These are phyloP conservation scores for Lathyrus tuberosus DNA, from an alignment of 306 rosid genomes.

Conservation along the genomic window DNA sequence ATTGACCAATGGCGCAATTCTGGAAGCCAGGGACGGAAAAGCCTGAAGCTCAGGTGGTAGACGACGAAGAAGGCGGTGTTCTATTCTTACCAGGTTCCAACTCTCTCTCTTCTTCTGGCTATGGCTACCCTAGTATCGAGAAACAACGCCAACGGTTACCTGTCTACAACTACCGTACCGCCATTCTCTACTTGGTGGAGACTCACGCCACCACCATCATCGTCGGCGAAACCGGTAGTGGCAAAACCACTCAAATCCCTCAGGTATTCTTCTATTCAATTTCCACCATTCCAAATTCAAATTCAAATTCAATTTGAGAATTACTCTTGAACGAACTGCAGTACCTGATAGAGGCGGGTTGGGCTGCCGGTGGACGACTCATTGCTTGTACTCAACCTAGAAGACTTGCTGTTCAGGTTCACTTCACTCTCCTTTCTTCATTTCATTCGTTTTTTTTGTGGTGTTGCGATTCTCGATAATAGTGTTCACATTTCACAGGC, in stretches of 20 bases:
- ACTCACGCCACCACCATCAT: slow-evolving; percentile 82
- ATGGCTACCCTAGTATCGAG: slow-evolving; percentile 65
- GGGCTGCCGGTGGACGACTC: slow-evolving; percentile 87
- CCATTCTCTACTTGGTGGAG: slow-evolving; percentile 84
- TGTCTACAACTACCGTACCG: slow-evolving; percentile 76
- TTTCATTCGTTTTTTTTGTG: background rate
- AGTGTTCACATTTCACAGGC: slow-evolving; percentile 48
- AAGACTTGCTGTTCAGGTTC: slow-evolving; percentile 87
- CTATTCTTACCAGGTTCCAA: slow-evolving; percentile 63
- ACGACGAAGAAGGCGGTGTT: slow-evolving; percentile 95
- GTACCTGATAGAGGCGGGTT: slow-evolving; percentile 89
- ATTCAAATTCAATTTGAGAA: slow-evolving; percentile 15
- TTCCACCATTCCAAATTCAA: background rate
- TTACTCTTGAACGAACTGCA: slow-evolving; percentile 32
- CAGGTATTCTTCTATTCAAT: slow-evolving; percentile 52
- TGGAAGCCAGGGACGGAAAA: slow-evolving; percentile 95
- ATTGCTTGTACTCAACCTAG: slow-evolving; percentile 96
- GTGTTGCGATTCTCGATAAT: background rate
- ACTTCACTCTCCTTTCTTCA: background rate
- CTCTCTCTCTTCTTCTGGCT: slow-evolving; percentile 43
- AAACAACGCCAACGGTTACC: slow-evolving; percentile 91
- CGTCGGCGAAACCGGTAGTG: slow-evolving; percentile 97
- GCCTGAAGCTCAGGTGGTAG: slow-evolving; percentile 67
- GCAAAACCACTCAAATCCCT: slow-evolving; percentile 96
- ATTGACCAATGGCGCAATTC: slow-evolving; percentile 48